phyloP scores from a whole-genome alignment of 1,284 basidiomycete genomes.

The Sanghuangporus weigelae region DNA sequence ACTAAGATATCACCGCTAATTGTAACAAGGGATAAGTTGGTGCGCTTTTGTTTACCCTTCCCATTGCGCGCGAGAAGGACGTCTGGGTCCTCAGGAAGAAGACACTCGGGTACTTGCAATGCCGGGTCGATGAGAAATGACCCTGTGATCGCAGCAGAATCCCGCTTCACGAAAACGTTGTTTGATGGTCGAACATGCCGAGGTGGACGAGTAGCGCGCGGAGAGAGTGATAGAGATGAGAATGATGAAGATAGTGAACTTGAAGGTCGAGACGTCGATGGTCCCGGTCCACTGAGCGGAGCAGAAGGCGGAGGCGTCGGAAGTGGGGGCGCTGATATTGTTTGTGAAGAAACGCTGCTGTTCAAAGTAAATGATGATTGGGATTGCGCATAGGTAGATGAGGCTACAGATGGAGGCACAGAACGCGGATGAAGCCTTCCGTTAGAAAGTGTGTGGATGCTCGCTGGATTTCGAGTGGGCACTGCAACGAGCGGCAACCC shows the following conservation, averaged over 20 bases:
- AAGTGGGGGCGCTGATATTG: not conserved
- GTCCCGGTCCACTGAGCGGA: not conserved
- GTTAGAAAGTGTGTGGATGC: no score
- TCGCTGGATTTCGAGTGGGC: not conserved
- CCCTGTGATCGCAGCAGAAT: constrained; percentile 7
- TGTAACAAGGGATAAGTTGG: constrained; percentile 8
- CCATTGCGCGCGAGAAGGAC: not conserved
- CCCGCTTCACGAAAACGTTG: constrained; percentile 13
- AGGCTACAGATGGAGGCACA: not conserved
- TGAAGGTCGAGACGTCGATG: not conserved
- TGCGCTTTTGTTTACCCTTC: constrained; percentile 6
- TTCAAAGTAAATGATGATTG: constrained; percentile 3
- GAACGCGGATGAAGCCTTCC: not conserved
- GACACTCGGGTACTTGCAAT: constrained; percentile 13
- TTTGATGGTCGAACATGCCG: constrained; percentile 9
- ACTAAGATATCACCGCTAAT: constrained; percentile 11
- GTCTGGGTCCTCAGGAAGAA: constrained; percentile 13
- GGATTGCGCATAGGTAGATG: not conserved
- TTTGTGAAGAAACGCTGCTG: constrained; percentile 8
- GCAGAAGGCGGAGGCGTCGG: not conserved
- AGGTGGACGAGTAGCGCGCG: not conserved
- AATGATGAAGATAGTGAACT: not conserved
- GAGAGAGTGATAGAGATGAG: not conserved
- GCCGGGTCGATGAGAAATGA: constrained; percentile 15
- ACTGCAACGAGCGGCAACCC: not conserved